Percentiles rank a stretch among this genome's conserved stretches.
These are phyloP conservation scores for Echinosphaeria canescens DNA, from an alignment of 2,329 filamentous ascomycete species.

Conservation along the genomic window DNA sequence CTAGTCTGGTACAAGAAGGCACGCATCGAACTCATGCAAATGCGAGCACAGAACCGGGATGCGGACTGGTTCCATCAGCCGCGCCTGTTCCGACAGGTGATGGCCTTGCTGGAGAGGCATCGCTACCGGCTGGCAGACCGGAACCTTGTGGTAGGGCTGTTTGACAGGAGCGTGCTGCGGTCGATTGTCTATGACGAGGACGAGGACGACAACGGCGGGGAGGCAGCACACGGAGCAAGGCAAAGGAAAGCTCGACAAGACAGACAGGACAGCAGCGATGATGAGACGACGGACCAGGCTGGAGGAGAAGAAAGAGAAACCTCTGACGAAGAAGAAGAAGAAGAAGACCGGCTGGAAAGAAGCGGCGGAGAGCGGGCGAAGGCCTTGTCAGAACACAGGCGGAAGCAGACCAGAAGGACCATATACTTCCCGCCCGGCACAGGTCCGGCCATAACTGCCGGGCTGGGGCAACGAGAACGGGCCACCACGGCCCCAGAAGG, in stretches of 20 bases:
- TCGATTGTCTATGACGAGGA: conserved; percentile 69
- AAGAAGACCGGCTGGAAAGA: too few species aligned
- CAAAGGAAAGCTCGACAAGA: conserved; percentile 1
- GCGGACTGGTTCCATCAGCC: conserved; percentile 55
- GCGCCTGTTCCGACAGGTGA: conserved; percentile 63
- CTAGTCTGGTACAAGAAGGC: conserved; percentile 82
- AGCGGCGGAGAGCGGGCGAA: too few species aligned
- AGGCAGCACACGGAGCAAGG: conserved; percentile 4
- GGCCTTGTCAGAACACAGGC: too few species aligned
- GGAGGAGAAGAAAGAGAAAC: conserved; percentile 14
- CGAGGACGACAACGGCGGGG: conserved; percentile 6
- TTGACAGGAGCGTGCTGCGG: conserved; percentile 75
- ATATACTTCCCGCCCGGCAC: too few species aligned
- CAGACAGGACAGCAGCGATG: conserved; percentile 12
- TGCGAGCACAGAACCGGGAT: conserved; percentile 57
- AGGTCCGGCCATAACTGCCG: too few species aligned
- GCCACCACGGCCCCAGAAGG: too few species aligned
- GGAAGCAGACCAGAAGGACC: too few species aligned
- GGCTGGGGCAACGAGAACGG: too few species aligned
- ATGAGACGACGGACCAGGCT: conserved; percentile 39
- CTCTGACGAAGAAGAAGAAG: too few species aligned
- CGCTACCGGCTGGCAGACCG: conserved; percentile 76
- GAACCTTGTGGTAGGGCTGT: conserved; percentile 80
- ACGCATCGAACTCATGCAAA: conserved; percentile 57
- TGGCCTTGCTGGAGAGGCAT: conserved; percentile 70